These are phyloP conservation scores for Daldinia childiae DNA, from an alignment of 495 filamentous ascomycete genomes.

Conservation along the genomic window DNA sequence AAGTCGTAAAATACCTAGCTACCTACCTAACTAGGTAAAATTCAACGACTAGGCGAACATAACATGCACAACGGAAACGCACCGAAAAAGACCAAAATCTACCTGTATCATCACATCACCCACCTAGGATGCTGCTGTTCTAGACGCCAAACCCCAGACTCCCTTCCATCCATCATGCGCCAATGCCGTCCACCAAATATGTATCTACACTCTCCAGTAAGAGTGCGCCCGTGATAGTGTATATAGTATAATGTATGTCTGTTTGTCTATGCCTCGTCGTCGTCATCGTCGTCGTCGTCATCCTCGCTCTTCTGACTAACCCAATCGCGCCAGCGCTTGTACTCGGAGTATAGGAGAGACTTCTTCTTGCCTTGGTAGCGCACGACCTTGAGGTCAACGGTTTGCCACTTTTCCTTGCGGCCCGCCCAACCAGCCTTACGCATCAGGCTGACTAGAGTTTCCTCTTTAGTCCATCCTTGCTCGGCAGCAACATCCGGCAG, in stretches of 20 bases:
- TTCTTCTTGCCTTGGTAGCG: conserved; percentile 84
- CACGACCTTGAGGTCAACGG: conserved; percentile 77
- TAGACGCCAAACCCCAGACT: conserved; percentile 32
- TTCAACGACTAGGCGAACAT: background rate
- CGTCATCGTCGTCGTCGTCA: background rate
- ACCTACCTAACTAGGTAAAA: conserved; percentile 1
- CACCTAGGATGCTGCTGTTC: conserved; percentile 22
- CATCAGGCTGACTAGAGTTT: conserved; percentile 89
- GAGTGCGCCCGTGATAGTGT: background rate
- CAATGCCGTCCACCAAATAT: conserved; percentile 17
- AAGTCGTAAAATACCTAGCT: background rate
- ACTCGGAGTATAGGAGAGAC: conserved; percentile 74
- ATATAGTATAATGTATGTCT: background rate
- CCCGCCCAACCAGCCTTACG: conserved; percentile 90
- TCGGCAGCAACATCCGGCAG: conserved; percentile 90
- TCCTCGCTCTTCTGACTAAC: conserved; percentile 48
- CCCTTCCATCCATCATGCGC: conserved; percentile 22
- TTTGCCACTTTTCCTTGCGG: conserved; percentile 73
- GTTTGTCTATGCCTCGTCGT: conserved; percentile 18
- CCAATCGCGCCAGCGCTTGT: conserved; percentile 81
- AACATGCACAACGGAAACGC: conserved; percentile 24
- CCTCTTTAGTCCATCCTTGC: conserved; percentile 96
- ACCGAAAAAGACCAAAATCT: conserved; percentile 29
- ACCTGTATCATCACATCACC: conserved; percentile 42
- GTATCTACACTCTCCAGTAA: background rate